Evolutionary conservation across 1,284 basidiomycete genomes (phyloP), one percentile per base, ranked within the genome.

Genomic region (Sphaerobolus stellatus): DNA sequence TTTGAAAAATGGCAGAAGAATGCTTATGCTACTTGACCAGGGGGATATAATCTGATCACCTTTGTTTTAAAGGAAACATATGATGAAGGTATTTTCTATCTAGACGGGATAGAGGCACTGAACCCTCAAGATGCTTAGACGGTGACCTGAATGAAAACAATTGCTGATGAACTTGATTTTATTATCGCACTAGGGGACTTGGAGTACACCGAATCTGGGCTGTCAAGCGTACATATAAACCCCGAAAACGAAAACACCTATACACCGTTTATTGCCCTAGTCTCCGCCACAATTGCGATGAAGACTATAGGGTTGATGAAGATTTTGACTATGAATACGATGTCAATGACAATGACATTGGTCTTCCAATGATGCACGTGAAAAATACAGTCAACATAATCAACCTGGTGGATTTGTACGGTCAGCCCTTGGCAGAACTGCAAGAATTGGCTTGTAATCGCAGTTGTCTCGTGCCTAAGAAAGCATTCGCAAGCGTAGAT

Each of bases 321-420:
- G n/a, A n/a, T n/a, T n/a, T n/a, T n/a, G n/a, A n/a, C n/a, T n/a
- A n/a, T n/a, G n/a, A 66, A 6, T 52, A 63, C 6, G 64, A 67
- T 1, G 56, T 30, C 4, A 56, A 28, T 25, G 13, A 27, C 30
- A 34, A 25, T 11, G 22, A 14, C 58, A 71, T 75, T 64, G 52
- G n/a, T n/a, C n/a, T n/a, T n/a, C n/a, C 38, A 3, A 70, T 75
- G 52, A 65, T 71, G 2, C 30, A 56, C 0, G 64, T 70, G 0
- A 62, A 49, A 5, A 58, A 40, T 3, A 60, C 67, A 5, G 60
- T n/a, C n/a, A n/a, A 40, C 1, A 61, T 77, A 9, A 56, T 61
- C 2, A 62, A 71, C 48, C 48, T 77, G 4, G 71, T 77, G 14
- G 68, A 75, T 56, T 57, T 77, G 11, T 63, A 74, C 20, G 74